Conservation (phyloP, 495 filamentous ascomycete species). For the Cladorrhinum samala region DNA sequence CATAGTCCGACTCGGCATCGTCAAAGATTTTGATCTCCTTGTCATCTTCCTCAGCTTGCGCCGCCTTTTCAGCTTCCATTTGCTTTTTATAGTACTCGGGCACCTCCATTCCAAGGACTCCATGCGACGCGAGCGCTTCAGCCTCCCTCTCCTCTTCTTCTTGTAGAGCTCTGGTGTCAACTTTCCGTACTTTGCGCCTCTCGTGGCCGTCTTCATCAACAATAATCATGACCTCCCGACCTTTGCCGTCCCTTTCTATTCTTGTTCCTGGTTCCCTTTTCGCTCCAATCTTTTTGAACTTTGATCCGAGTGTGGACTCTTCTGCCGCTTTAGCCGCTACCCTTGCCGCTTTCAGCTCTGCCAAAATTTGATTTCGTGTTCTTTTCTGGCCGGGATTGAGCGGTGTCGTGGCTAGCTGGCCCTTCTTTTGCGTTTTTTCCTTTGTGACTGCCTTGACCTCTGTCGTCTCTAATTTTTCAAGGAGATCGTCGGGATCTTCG, state of each 20-base stretch:
- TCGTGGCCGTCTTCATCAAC: constrained; percentile 82
- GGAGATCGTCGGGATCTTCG: constrained; percentile 64
- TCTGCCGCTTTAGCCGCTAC: constrained; percentile 52
- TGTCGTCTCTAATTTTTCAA: constrained; percentile 66
- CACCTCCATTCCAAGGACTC: constrained; percentile 74
- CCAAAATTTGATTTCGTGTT: constrained; percentile 76
- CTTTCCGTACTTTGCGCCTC: constrained; percentile 72
- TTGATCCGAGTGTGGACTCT: constrained; percentile 58
- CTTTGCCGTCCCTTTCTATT: constrained; percentile 68
- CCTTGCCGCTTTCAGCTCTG: constrained; percentile 70
- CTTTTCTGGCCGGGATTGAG: constrained; percentile 58
- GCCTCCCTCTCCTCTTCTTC: constrained; percentile 34
- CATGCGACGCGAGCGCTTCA: constrained; percentile 58
- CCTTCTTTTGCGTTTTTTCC: constrained; percentile 63
- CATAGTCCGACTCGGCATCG: constrained; percentile 77
- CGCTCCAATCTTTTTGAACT: constrained; percentile 75
- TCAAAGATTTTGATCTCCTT: constrained; percentile 75
- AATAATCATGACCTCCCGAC: constrained; percentile 78
- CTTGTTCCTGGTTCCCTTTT: constrained; percentile 56
- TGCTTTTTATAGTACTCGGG: constrained; percentile 51
- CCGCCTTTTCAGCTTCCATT: constrained; percentile 24
- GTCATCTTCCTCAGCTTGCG: constrained; percentile 47
- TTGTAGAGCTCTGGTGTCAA: constrained; percentile 28
- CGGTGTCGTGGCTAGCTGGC: constrained; percentile 61
- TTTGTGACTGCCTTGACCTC: constrained; percentile 51